A percentile compares a stretch with the other conserved stretches of the same genome.
Evolutionary conservation across 441 rosid species (phyloP).

Genomic region (Mallotus japonicus): DNA sequence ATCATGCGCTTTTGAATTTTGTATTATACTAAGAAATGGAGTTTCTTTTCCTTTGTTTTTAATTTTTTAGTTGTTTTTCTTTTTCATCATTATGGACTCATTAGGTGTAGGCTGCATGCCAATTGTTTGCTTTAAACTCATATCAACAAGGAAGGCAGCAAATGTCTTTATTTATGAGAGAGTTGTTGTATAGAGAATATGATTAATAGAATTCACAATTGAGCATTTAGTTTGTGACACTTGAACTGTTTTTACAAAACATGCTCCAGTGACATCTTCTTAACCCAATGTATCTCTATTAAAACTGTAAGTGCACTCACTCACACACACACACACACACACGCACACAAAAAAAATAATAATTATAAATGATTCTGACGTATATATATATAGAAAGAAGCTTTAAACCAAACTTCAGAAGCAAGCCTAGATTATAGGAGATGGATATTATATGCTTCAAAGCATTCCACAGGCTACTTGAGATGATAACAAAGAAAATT

Average conservation of each 20-base stretch:
- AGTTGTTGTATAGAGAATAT: too few species aligned
- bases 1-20: conserved; percentile 2
- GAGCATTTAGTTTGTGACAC: background rate
- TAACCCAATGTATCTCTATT: background rate
- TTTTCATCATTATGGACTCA: background rate
- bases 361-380: background rate
- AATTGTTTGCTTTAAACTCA: background rate
- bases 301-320: background rate
- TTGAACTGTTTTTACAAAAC: background rate
- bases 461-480: background rate
- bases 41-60: background rate
- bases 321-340: too few species aligned
- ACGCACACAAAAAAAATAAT: background rate
- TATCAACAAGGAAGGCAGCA: background rate
- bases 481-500: background rate
- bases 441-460: background rate
- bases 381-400: background rate
- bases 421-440: background rate
- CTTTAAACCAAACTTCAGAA: background rate
- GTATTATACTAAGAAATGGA: background rate
- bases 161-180: background rate
- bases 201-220: background rate
- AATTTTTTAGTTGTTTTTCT: background rate
- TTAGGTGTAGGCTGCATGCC: background rate
- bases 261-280: too few species aligned